Evolutionary conservation across 306 rosid genomes (phyloP).

Genomic region (Corylus avellana): DNA sequence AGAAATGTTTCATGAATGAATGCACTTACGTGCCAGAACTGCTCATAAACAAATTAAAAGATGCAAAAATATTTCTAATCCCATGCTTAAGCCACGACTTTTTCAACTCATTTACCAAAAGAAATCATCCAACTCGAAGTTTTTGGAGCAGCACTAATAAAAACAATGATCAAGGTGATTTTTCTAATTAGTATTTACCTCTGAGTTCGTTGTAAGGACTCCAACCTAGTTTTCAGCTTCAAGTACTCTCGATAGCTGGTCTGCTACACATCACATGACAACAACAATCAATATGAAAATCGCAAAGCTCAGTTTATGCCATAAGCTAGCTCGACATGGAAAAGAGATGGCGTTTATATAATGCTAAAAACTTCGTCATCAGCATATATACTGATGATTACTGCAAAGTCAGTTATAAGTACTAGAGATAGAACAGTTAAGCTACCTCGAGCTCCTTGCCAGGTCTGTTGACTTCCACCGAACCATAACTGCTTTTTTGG

Average conservation of each 20-base stretch:
- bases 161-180: not conserved
- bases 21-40: not conserved
- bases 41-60: not conserved
- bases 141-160: not conserved
- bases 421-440: not conserved
- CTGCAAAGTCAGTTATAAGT: not conserved
- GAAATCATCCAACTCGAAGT: not conserved
- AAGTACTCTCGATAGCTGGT: conserved; percentile 88
- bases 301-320: not conserved
- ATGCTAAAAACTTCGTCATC: not conserved
- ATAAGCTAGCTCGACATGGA: not conserved
- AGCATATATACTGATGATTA: not conserved
- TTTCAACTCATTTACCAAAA: not conserved
- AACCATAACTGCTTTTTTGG: conserved; percentile 94
- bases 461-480: conserved; percentile 80
- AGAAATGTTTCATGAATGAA: conserved; percentile 7
- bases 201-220: conserved; percentile 88
- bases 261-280: conserved; percentile 44
- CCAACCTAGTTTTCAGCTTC: conserved; percentile 82
- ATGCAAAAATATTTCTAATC: not conserved
- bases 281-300: conserved; percentile 12
- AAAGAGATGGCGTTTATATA: not conserved
- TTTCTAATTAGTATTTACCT: conserved; percentile 49
- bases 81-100: not conserved
- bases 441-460: conserved; percentile 91